A percentile compares a stretch with the other conserved stretches of the same genome.
Conservation (phyloP, 345 rosid genomes). For the Trapa incisa region DNA sequence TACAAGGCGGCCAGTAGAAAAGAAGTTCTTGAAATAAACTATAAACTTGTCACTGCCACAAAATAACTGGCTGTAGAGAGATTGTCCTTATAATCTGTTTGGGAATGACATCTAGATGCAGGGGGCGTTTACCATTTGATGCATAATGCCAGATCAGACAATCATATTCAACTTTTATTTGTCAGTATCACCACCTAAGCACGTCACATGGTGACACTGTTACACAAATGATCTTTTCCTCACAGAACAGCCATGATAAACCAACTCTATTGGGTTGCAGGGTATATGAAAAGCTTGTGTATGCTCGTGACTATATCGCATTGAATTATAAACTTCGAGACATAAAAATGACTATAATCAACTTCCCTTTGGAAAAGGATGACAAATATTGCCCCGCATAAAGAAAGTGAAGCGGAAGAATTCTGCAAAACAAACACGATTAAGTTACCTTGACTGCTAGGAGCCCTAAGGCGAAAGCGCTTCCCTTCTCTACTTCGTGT, state of each 20-base stretch:
- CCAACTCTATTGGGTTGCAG: not conserved
- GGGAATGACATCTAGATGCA: not conserved
- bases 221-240: not conserved
- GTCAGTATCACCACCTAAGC: too few species aligned
- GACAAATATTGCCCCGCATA: not conserved
- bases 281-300: not conserved
- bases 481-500: constrained; percentile 97
- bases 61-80: not conserved
- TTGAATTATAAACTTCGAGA: not conserved
- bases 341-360: not conserved
- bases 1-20: not conserved
- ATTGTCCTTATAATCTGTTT: not conserved
- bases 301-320: not conserved
- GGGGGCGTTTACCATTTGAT: not conserved
- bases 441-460: constrained; percentile 78
- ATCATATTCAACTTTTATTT: too few species aligned
- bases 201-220: too few species aligned
- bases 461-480: constrained; percentile 92
- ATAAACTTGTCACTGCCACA: not conserved
- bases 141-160: too few species aligned
- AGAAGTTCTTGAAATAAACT: too few species aligned
- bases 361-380: not conserved
- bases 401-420: not conserved
- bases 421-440: not conserved
- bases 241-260: not conserved